phyloP scores from a whole-genome alignment of 495 filamentous ascomycete species.

The Penicilliopsis zonata region DNA sequence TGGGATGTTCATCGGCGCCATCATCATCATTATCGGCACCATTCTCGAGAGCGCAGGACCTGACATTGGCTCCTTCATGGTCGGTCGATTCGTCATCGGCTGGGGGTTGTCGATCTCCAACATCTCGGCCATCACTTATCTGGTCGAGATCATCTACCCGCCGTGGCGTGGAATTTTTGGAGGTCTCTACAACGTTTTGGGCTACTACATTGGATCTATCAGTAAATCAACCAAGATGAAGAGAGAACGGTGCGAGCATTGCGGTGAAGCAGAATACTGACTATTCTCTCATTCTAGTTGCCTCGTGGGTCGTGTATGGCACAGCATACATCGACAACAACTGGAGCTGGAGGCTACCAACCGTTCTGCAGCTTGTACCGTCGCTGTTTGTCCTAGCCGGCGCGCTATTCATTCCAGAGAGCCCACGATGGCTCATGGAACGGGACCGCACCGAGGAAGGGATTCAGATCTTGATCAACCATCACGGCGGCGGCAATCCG shows the following conservation, averaged over 20 bases:
- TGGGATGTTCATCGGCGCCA: slow-evolving; percentile 55
- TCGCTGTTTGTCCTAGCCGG: slow-evolving; percentile 39
- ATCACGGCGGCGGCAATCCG: slow-evolving; percentile 43
- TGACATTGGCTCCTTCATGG: slow-evolving; percentile 47
- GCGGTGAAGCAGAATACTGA: too few relatives aligned
- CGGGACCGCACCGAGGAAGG: slow-evolving; percentile 42
- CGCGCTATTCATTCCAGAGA: slow-evolving; percentile 51
- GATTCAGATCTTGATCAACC: slow-evolving; percentile 40
- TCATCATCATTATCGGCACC: slow-evolving; percentile 50
- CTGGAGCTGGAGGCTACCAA: slow-evolving; percentile 46
- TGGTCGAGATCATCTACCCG: slow-evolving; percentile 66
- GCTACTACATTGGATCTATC: slow-evolving; percentile 16
- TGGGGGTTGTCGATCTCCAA: slow-evolving; percentile 60
- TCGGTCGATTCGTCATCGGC: slow-evolving; percentile 64
- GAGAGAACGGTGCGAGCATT: too few relatives aligned
- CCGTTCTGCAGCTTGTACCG: slow-evolving; percentile 33
- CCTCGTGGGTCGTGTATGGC: slow-evolving; percentile 44
- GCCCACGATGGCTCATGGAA: slow-evolving; percentile 45
- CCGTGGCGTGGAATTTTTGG: slow-evolving; percentile 51
- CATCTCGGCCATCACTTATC: slow-evolving; percentile 66
- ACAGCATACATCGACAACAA: slow-evolving; percentile 25
- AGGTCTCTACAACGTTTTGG: slow-evolving; percentile 40
- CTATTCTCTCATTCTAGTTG: slow-evolving; percentile 8
- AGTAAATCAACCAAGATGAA: slow-evolving; percentile 9
- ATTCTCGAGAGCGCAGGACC: slow-evolving; percentile 36